Percentiles rank a stretch among this genome's conserved stretches.
Conservation (phyloP, 1,284 basidiomycete species). For the Laetiporus sulphureus region DNA sequence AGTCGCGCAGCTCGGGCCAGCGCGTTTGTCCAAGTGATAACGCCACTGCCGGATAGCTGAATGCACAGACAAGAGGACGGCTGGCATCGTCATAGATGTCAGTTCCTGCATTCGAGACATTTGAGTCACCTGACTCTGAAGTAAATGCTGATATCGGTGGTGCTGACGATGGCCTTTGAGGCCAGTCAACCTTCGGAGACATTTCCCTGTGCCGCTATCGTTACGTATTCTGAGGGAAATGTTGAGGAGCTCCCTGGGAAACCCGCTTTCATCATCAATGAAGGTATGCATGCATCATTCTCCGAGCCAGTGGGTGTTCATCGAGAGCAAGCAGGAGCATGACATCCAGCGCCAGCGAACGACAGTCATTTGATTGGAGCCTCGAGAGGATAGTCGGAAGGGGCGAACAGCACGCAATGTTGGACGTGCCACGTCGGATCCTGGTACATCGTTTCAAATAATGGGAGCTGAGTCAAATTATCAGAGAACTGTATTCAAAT, state of each 20-base stretch:
- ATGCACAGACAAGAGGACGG: slow-evolving; percentile 84
- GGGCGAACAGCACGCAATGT: slow-evolving; percentile 82
- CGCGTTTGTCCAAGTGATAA: slow-evolving; percentile 73
- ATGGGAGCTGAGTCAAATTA: slow-evolving; percentile 53
- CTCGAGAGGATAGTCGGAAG: slow-evolving; percentile 76
- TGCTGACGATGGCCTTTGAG: not conserved
- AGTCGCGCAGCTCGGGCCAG: slow-evolving; percentile 73
- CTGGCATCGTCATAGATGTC: slow-evolving; percentile 47
- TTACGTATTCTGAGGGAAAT: slow-evolving; percentile 42
- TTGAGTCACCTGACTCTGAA: slow-evolving; percentile 39
- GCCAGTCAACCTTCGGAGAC: not conserved
- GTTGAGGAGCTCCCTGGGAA: slow-evolving; percentile 74
- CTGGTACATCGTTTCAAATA: slow-evolving; percentile 66
- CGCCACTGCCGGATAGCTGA: slow-evolving; percentile 91
- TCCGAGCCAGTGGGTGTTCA: slow-evolving; percentile 65
- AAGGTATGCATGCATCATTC: slow-evolving; percentile 83
- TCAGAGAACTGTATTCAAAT: not conserved
- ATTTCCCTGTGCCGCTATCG: slow-evolving; percentile 6
- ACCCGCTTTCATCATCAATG: slow-evolving; percentile 56
- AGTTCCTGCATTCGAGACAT: slow-evolving; percentile 27
- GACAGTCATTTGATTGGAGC: slow-evolving; percentile 48
- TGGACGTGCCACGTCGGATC: slow-evolving; percentile 84
- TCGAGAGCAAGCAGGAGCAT: slow-evolving; percentile 63
- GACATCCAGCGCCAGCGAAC: slow-evolving; percentile 57
- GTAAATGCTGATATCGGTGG: not conserved